phyloP scores from a whole-genome alignment of 352 stramenopile genomes.

The Phytophthora gonapodyides region DNA sequence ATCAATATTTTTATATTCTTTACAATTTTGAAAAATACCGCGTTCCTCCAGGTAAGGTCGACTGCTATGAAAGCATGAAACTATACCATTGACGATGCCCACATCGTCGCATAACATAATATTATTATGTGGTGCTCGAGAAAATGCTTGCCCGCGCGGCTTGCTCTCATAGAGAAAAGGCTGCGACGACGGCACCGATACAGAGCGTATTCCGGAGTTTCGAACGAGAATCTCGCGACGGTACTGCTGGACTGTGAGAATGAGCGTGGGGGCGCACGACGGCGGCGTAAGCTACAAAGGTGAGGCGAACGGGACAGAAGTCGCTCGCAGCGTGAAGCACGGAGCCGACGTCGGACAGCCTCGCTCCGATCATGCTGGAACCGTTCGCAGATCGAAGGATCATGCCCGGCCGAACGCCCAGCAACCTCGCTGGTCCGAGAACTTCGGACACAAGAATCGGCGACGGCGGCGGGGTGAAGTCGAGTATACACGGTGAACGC shows the following conservation, averaged over 20 bases:
- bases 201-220: constrained; percentile 43
- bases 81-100: constrained; percentile 1
- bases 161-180: constrained; percentile 32
- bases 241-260: constrained; percentile 4
- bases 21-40: too few species aligned
- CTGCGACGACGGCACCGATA: constrained; percentile 49
- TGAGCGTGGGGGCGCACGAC: constrained; percentile 6
- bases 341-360: constrained; percentile 37
- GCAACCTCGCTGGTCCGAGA: constrained; percentile 19
- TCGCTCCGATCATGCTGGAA: constrained; percentile 41
- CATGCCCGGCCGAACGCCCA: constrained; percentile 43
- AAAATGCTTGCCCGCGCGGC: too few species aligned
- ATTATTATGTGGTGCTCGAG: neutral
- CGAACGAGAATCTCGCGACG: constrained; percentile 1
- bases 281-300: constrained; percentile 31
- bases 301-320: constrained; percentile 27
- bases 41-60: too few species aligned
- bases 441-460: constrained; percentile 51
- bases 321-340: constrained; percentile 35
- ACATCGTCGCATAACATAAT: constrained; percentile 3
- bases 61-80: too few species aligned
- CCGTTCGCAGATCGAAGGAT: constrained; percentile 44
- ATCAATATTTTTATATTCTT: too few species aligned
- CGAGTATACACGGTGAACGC: constrained; percentile 47
- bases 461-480: constrained; percentile 52